Conservation (phyloP, 2,329 filamentous ascomycete species). For the Aspergillus sp. region DNA sequence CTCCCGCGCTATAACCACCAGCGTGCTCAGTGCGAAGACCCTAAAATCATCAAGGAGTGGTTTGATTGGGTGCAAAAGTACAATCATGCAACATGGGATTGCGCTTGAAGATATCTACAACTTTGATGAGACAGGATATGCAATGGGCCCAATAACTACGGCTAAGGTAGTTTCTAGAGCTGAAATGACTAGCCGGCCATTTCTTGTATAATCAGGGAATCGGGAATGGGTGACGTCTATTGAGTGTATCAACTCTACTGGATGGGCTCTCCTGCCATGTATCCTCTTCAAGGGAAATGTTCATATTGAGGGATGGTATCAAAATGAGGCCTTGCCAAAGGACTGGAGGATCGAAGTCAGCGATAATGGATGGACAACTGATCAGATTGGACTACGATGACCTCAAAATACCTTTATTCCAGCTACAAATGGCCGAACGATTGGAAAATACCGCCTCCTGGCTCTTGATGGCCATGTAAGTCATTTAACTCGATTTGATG, state of each 20-base stretch:
- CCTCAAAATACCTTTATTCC: not conserved
- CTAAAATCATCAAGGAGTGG: slow-evolving; percentile 1
- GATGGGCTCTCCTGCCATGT: not conserved
- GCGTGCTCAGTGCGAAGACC: not conserved
- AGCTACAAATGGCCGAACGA: not conserved
- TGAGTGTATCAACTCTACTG: slow-evolving; percentile 5
- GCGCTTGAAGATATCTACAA: slow-evolving; percentile 14
- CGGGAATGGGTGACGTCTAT: slow-evolving; percentile 12
- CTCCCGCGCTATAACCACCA: not conserved
- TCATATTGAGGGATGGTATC: not conserved
- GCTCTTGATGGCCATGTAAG: not conserved
- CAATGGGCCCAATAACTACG: slow-evolving; percentile 10
- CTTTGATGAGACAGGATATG: slow-evolving; percentile 14
- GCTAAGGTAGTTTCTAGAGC: not conserved
- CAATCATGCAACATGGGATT: slow-evolving; percentile 5
- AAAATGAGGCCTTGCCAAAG: not conserved
- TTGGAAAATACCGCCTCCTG: not conserved
- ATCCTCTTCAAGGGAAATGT: not conserved
- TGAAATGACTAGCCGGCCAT: slow-evolving; percentile 2
- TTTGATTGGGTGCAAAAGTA: slow-evolving; percentile 1
- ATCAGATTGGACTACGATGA: not conserved
- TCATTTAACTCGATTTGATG: not conserved
- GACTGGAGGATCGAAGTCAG: not conserved
- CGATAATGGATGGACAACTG: not conserved
- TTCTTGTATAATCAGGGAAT: slow-evolving; percentile 12